Evolutionary conservation across 176 grass and related monocot species (phyloP).

Genomic region (Ananas comosus): DNA sequence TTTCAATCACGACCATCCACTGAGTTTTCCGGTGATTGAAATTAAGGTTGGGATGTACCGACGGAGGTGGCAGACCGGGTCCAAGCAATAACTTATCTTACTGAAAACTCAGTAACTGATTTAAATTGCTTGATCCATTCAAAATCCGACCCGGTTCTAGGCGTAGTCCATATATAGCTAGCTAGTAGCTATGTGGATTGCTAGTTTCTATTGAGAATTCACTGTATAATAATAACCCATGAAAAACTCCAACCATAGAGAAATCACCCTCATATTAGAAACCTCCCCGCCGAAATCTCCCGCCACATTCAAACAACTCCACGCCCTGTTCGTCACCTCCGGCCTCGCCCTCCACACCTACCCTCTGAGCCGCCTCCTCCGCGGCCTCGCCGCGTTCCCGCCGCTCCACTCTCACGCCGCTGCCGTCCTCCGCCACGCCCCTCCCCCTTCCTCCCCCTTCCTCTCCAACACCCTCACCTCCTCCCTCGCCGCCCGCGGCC

Average conservation of each 20-base stretch:
- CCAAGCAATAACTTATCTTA: too few species aligned
- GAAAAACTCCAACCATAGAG: background rate
- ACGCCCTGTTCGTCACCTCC: conserved; percentile 32
- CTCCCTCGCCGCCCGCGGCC: conserved; percentile 16
- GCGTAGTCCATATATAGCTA: too few species aligned
- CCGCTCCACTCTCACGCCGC: background rate
- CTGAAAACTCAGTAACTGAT: too few species aligned
- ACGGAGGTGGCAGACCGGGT: too few species aligned
- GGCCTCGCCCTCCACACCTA: conserved; percentile 40
- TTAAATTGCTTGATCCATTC: too few species aligned
- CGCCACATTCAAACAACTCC: conserved; percentile 26
- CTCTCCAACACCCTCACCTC: conserved; percentile 40
- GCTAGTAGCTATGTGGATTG: too few species aligned
- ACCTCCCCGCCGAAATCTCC: background rate
- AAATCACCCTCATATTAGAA: background rate
- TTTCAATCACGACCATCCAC: too few species aligned
- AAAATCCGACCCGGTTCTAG: too few species aligned
- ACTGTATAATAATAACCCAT: background rate
- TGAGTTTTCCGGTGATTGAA: too few species aligned
- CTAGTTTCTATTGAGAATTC: too few species aligned
- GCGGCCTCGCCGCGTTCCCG: background rate
- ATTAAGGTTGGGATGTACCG: too few species aligned
- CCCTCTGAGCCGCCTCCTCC: conserved; percentile 31
- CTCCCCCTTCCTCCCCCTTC: conserved; percentile 19
- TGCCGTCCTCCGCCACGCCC: conserved; percentile 16